These are phyloP conservation scores for Chytriomyces sp. DNA, from an alignment of 192 early-diverging fungal species.

Conservation along the genomic window DNA sequence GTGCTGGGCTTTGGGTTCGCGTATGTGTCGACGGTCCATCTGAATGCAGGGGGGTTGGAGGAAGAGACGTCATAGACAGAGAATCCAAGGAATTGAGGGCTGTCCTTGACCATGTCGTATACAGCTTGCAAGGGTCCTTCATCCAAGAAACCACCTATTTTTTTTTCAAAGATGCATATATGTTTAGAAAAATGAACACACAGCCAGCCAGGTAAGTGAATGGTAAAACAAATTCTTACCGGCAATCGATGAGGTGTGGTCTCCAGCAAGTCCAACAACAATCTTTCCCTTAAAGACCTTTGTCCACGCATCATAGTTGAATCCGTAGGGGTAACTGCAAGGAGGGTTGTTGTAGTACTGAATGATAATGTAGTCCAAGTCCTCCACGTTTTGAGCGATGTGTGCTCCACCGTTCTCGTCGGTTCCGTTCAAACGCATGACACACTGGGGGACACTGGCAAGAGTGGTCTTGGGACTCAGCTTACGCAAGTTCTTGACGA, in stretches of 20 bases:
- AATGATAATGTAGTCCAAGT: conserved; percentile 11
- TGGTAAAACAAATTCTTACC: too few species aligned
- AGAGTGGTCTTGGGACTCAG: conserved; percentile 12
- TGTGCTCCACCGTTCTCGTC: conserved; percentile 6
- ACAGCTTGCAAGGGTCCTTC: conserved; percentile 27
- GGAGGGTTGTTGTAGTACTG: conserved; percentile 27
- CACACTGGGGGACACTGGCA: conserved; percentile 17
- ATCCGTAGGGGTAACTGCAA: conserved; percentile 19
- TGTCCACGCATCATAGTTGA: conserved; percentile 19
- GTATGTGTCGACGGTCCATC: conserved; percentile 11
- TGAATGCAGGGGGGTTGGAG: conserved; percentile 15
- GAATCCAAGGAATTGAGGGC: conserved; percentile 25
- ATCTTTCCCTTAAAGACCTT: neutral
- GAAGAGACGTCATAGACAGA: conserved; percentile 28
- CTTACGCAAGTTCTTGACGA: neutral
- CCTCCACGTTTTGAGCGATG: neutral
- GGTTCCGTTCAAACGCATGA: conserved; percentile 1
- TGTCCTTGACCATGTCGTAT: conserved; percentile 22
- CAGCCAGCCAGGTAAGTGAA: too few species aligned
- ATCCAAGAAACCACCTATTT: conserved; percentile 17
- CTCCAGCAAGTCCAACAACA: conserved; percentile 20
- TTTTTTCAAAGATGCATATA: too few species aligned
- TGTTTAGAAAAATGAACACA: too few species aligned
- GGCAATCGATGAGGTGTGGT: conserved; percentile 21
- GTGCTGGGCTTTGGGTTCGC: neutral